Evolutionary conservation across 1,284 basidiomycete genomes (phyloP), one percentile per base, ranked within the genome.

Genomic region (Meira nashicola): DNA sequence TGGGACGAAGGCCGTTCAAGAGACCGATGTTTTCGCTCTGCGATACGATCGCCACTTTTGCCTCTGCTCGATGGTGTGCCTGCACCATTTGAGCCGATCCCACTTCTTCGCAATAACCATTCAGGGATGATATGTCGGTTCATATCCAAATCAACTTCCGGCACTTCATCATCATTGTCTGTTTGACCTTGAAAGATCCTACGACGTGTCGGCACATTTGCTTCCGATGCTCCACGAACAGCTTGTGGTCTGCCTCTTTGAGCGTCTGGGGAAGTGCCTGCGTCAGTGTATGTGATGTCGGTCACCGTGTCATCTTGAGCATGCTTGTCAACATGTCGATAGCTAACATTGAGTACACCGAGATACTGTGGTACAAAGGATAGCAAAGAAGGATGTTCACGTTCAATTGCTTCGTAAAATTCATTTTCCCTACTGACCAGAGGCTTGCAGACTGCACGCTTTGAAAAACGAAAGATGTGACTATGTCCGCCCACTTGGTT

Each of bases 401-500:
- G 84, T 79, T 98, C 94, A 17, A 97, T 90, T 1, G 92, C 87
- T 79, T 99, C 94, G 78, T 99, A 99, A 77, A 99, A 97, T 53
- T 96, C 83, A 77, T 99, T 98, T 80, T 99, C 94, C 53, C 92
- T 86, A 19, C 90, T 92, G 14, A 96, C 92, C 9, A 98, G 85
- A 17, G 94, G 94, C 91, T 99, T 99, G 84, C 94, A 99, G 17
- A 99, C 92, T 10, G 95, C 94, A 57, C 92, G 85, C 70, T 92
- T 91, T 1, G 94, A 97, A 74, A 99, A 98, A 78, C 93, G 93
- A 81, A 98, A 98, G 73, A 99, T 96, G 62, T 91, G 89, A 69
- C 86, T 91, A 79, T 99, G 94, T 1, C 94, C 94, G 44, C 94
- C 94, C 23, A 99, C 94, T 80, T 97, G 93, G 75, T 99, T 96